Base-by-base conservation (phyloP, 495 filamentous ascomycete species). In the Chaetomium tenue region DNA sequence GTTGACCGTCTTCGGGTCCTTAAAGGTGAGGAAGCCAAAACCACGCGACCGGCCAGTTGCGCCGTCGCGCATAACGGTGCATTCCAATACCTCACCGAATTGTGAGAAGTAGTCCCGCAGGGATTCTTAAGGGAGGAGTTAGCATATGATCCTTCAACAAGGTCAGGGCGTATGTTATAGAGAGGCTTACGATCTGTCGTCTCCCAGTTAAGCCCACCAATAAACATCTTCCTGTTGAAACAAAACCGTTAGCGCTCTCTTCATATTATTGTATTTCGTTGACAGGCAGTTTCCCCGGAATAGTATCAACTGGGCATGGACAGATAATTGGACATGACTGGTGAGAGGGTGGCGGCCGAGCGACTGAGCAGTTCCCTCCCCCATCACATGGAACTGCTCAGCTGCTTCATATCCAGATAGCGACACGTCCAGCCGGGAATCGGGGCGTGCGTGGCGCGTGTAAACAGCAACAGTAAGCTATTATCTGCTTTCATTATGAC, bases 101-200 rank as follows among this genome's bases (percentile, higher is more conserved):
- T 97, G 90, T 16, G 95, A 97, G 77, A 98, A 98, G 70, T 98
- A 98, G 64, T 98, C 91, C 63, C 92, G 91, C n/a, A 98, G 83
- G 13, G 94, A 97, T 82, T 98, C 94, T 98, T 74, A 2, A 33
- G 22, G 9, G 7, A 12, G 12, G 3, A 51, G 28, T 55, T 47
- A 53, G 46, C 42, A 23, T 18, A 11, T 30, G 30, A 44, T 44
- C 56, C 33, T 47, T 62, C 16, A 18, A 40, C 12, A 39, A 58
- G 50, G 15, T 40, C 18, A 25, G 18, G 23, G 28, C 28, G 6
- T 58, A 23, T 26, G 57, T 23, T 40, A 25, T 39, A 47, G 52
- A 54, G 16, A 47, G 60, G 73, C 90, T 83, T 89, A 98, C 94
- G 89, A 79, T 98, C 94, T 55, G 94, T 97, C 30, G 94, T 98